Conservation (phyloP, 805 yeast genomes). For the Ogataea salicorniae region DNA sequence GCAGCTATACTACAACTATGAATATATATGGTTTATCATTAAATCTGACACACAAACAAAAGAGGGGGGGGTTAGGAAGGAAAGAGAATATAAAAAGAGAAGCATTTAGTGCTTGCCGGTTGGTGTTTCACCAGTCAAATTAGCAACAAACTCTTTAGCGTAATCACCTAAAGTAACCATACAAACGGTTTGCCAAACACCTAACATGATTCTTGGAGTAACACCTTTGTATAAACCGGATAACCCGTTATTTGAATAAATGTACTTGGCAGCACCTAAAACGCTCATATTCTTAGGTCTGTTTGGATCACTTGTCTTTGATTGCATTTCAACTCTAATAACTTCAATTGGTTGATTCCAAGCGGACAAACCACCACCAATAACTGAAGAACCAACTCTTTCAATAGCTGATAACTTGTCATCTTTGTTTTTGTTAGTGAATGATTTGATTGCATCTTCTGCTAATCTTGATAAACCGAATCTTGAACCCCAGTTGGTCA, state of each 20-base stretch:
- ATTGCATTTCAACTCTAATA: constrained; percentile 96
- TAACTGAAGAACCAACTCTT: constrained; percentile 75
- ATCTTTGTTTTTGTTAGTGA: constrained; percentile 51
- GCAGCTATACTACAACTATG: too few relatives aligned
- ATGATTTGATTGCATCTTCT: constrained; percentile 71
- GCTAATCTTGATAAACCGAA: constrained; percentile 90
- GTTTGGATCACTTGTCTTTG: constrained; percentile 88
- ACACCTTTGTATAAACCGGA: constrained; percentile 95
- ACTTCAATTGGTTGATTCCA: constrained; percentile 99
- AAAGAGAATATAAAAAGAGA: neutral
- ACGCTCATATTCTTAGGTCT: constrained; percentile 91
- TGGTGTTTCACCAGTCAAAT: constrained; percentile 55
- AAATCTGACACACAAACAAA: too few relatives aligned
- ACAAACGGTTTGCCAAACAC: constrained; percentile 97
- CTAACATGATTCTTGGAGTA: constrained; percentile 92
- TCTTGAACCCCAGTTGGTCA: constrained; percentile 99
- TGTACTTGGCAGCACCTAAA: constrained; percentile 69
- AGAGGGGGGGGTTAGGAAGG: too few relatives aligned
- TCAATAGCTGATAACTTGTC: constrained; percentile 67
- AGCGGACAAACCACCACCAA: constrained; percentile 97
- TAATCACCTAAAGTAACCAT: constrained; percentile 98
- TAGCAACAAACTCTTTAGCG: constrained; percentile 66
- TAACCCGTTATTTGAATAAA: constrained; percentile 76
- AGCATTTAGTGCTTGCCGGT: constrained; percentile 20
- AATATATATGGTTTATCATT: too few relatives aligned